Evolutionary conservation across 805 yeast genomes (phyloP).

Genomic region (Barnettozyma pratensis): DNA sequence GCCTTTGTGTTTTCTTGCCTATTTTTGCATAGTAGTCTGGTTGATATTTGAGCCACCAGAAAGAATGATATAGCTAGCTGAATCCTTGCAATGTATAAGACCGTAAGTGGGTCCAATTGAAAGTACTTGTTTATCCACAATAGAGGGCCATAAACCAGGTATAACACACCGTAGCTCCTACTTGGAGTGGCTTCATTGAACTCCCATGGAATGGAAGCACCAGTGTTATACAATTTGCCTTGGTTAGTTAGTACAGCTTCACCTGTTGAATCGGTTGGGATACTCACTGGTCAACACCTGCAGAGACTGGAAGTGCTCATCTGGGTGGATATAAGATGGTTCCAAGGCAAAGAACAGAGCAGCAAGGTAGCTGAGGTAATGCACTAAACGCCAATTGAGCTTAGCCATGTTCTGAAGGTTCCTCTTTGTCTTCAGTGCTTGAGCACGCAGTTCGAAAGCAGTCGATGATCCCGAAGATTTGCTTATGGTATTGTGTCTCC

Average conservation of each 20-base stretch:
- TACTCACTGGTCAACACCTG: slow-evolving; percentile 53
- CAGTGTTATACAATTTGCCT: slow-evolving; percentile 1
- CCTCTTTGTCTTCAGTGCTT: too few species aligned
- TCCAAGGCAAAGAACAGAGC: slow-evolving; percentile 54
- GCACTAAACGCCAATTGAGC: slow-evolving; percentile 16
- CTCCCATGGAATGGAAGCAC: slow-evolving; percentile 69
- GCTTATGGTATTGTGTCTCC: background rate
- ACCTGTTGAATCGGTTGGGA: background rate
- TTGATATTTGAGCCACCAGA: slow-evolving; percentile 29
- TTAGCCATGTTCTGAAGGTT: background rate
- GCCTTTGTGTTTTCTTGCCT: slow-evolving; percentile 41
- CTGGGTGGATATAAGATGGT: slow-evolving; percentile 92
- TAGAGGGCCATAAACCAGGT: slow-evolving; percentile 66
- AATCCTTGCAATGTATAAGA: slow-evolving; percentile 51
- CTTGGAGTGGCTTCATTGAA: slow-evolving; percentile 51
- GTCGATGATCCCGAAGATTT: too few species aligned
- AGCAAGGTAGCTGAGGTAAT: slow-evolving; percentile 19
- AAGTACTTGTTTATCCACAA: slow-evolving; percentile 33
- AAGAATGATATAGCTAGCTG: slow-evolving; percentile 36
- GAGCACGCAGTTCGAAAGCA: background rate
- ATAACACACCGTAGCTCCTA: slow-evolving; percentile 66
- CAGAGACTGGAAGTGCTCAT: slow-evolving; percentile 92
- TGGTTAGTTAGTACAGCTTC: background rate
- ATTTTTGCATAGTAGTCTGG: slow-evolving; percentile 43
- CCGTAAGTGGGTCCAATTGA: slow-evolving; percentile 39